Base-by-base conservation (phyloP, 352 stramenopile genomes). In the Pythium scleroteichum region DNA sequence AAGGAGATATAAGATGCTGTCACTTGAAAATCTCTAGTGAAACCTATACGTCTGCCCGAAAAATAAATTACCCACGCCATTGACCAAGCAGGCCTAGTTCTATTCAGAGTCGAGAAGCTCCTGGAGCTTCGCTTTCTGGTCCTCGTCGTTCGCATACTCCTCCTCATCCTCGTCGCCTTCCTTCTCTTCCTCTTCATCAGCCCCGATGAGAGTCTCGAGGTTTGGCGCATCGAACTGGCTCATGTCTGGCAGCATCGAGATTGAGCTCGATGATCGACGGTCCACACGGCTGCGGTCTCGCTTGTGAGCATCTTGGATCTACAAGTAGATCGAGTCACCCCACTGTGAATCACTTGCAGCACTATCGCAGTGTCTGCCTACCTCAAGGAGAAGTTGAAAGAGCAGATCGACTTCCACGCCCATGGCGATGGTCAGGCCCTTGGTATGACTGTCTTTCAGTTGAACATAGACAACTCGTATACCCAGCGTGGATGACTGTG, bases 401-500 rank as follows among this genome's bases (percentile, higher is more conserved):
- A 92, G 76, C 51, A 92, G 67, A 32, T 92, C 82, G 19, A 92
- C 75, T 62, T 94, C 84, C 0, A 94, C 55, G 0, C 84, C 84
- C 71, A 84, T 94, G 5, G 84, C 79, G 52, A 94, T 84, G 22
- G 82, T 94, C 20, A 92, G 33, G 0, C 70, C 62, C 59, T 88
- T 87, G 7, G 57, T 12, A 44, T 87, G 67, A n/a, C 75, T 73
- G 6, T 57, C 54, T 12, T 79, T 71, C 20, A 91, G 56, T 38
- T 81, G 68, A 14, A 93, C 50, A 16, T 53, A 73, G 17, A 91
- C 64, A 19, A 89, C 79, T 14, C 83, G 82, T 24, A 93, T 88
- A 17, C 84, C 79, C 35, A 87, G 82, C 23, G 82, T 75, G 7
- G 77, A 82, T 12, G 82, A 86, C 50, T 85, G 75, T 5, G 38